Conservation (phyloP, 169 alveolate species). For the Cryptosporidium ryanae region DNA sequence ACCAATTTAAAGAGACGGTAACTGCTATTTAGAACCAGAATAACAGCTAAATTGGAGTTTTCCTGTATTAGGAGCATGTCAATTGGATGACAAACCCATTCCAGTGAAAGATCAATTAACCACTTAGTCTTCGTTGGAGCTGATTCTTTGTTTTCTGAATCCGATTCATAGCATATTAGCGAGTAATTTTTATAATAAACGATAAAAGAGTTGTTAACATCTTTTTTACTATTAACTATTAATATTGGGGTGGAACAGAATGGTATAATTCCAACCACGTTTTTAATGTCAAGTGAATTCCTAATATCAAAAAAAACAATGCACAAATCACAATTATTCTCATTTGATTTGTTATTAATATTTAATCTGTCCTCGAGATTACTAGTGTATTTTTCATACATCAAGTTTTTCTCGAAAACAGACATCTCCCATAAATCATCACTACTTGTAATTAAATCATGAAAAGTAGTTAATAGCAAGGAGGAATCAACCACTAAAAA, state of each 20-base stretch:
- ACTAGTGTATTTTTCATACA: conserved; percentile 46
- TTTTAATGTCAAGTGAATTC: conserved; percentile 51
- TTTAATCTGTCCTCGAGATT: background rate
- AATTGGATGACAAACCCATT: conserved; percentile 39
- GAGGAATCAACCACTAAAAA: conserved; percentile 65
- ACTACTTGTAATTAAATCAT: conserved; percentile 24
- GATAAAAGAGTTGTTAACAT: background rate
- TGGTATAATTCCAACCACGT: conserved; percentile 63
- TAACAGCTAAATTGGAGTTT: background rate
- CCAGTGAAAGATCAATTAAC: conserved; percentile 42
- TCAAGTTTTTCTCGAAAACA: conserved; percentile 25
- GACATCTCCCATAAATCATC: conserved; percentile 46
- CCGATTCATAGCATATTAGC: conserved; percentile 20
- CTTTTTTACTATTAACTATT: conserved; percentile 6
- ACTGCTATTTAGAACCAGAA: conserved; percentile 11
- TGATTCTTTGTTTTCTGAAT: no score
- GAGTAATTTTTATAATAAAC: conserved; percentile 28
- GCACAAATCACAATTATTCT: conserved; percentile 12
- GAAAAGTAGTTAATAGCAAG: conserved; percentile 30
- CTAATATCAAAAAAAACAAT: conserved; percentile 58
- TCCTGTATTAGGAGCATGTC: conserved; percentile 26
- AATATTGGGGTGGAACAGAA: conserved; percentile 54
- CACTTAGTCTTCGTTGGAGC: conserved; percentile 31
- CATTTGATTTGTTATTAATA: background rate
- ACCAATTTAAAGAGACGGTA: conserved; percentile 17